Percentiles rank a stretch among this genome's conserved stretches.
phyloP scores from a whole-genome alignment of 2,329 filamentous ascomycete species.

The Calonectria leucothoes region DNA sequence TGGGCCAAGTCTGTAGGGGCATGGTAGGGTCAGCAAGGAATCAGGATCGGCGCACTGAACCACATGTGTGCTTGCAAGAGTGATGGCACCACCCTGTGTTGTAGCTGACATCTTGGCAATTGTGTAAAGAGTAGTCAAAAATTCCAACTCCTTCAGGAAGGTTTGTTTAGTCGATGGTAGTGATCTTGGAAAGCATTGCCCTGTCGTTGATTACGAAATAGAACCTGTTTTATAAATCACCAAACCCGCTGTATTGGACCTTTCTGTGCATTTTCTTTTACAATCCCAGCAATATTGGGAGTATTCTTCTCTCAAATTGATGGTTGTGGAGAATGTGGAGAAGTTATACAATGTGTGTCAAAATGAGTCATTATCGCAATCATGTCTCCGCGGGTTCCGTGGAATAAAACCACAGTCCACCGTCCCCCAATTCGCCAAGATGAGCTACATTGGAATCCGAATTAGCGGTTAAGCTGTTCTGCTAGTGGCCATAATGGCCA shows the following conservation, averaged over 20 bases:
- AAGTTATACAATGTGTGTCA: not conserved
- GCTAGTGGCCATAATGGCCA: not conserved
- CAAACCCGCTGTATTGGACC: not conserved
- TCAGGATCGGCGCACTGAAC: not conserved
- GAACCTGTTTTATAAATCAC: not conserved
- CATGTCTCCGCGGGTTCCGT: not conserved
- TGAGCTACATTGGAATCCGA: not conserved
- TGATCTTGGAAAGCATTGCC: not conserved
- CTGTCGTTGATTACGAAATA: not conserved
- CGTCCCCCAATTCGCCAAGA: not conserved
- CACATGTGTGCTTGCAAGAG: not conserved
- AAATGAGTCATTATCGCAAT: not conserved
- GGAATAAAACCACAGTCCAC: not conserved
- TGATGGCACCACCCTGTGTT: not conserved
- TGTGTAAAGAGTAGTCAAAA: not conserved
- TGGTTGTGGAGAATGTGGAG: not conserved
- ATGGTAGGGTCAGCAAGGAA: not conserved
- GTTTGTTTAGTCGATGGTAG: not conserved
- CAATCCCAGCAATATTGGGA: not conserved
- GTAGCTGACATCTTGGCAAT: not conserved
- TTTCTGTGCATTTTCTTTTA: not conserved
- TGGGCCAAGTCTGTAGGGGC: not conserved
- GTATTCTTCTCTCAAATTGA: not conserved
- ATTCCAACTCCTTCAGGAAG: not conserved
- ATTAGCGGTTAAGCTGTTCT: not conserved